Base-by-base conservation (phyloP, 352 stramenopile species). In the Blastocystis sp. region DNA sequence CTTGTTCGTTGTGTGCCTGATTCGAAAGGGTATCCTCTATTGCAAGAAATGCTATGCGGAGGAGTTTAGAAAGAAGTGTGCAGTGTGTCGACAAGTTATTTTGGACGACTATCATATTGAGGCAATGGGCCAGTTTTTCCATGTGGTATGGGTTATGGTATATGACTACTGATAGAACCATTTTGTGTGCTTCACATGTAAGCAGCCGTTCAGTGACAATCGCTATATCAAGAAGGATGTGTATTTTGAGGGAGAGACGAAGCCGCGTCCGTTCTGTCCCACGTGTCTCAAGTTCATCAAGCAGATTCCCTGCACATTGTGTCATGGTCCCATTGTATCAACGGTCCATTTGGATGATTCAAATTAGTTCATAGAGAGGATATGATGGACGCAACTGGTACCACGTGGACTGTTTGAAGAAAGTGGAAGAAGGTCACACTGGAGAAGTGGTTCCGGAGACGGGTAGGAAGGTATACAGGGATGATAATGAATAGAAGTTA, bases 101-200 rank as follows among this genome's bases (percentile, higher is more conserved):
- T 42, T 48, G 32, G 69, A 81, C 18, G 69, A 81, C 8, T 49
- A 48, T 46, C 56, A 49, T 46, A 29, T 81, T 36, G 69, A 81
- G 24, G 69, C 46, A 48, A 64, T 81, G 69, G 69, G 69, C 14
- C 44, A 61, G 21, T 81, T 65, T 32, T 81, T 63, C 63, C 69
- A 81, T 42, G 18, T n/a, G 0, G 69, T 81, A 64, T 29, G 29
- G 14, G 4, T 46, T 36, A 24, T 24, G n/a, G 24, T 29, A 6
- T 63, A 59, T 59, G 3, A 40, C 18, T 24, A 64, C 40, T 27
- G 16, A n/a, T 81, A 81, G 69, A 64, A 81, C 18, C 69, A 81
- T 16, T 81, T 64, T 64, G 51, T 64, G 18, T 81, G 69, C 69
- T 81, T 65, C 16, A 49, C 34, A 8, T 81, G 69, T 61, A 81